A percentile compares a stretch with the other conserved stretches of the same genome.
Evolutionary conservation across 495 filamentous ascomycete species (phyloP).

Genomic region (Aspergillus incahuasiensis): DNA sequence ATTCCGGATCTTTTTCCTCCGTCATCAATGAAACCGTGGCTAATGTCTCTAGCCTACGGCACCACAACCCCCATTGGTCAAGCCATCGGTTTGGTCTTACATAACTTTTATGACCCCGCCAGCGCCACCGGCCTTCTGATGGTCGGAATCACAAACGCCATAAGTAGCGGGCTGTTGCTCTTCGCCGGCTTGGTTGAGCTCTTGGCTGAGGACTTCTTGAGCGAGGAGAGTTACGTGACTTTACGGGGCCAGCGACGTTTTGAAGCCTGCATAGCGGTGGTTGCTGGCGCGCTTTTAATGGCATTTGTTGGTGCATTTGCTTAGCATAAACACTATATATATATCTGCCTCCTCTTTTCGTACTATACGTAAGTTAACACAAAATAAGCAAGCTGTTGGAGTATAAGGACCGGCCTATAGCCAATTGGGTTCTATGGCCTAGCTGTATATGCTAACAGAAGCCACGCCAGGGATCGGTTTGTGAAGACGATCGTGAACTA

Average conservation of each 20-base stretch:
- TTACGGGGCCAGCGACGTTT: slow-evolving; percentile 67
- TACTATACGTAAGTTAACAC: too few species aligned
- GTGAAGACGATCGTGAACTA: too few species aligned
- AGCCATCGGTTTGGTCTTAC: slow-evolving; percentile 76
- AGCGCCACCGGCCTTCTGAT: slow-evolving; percentile 79
- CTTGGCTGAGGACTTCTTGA: slow-evolving; percentile 89
- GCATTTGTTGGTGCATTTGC: slow-evolving; percentile 87
- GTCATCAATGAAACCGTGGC: slow-evolving; percentile 64
- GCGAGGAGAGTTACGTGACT: slow-evolving; percentile 74
- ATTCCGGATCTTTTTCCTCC: slow-evolving; percentile 50
- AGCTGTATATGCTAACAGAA: too few species aligned
- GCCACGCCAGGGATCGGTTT: too few species aligned
- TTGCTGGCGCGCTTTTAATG: slow-evolving; percentile 76
- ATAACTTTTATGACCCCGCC: slow-evolving; percentile 78
- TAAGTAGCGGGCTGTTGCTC: slow-evolving; percentile 78
- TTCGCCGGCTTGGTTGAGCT: slow-evolving; percentile 92
- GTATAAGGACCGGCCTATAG: too few species aligned
- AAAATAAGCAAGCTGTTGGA: too few species aligned
- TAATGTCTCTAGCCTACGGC: slow-evolving; percentile 93
- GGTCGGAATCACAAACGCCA: slow-evolving; percentile 91
- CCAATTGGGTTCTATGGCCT: too few species aligned
- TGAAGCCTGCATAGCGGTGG: slow-evolving; percentile 72
- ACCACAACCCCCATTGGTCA: slow-evolving; percentile 89
- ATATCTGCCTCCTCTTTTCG: neutral
- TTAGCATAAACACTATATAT: slow-evolving; percentile 36